Base-by-base conservation (phyloP, 805 yeast species). In the Zygotorulaspora florentina region DNA sequence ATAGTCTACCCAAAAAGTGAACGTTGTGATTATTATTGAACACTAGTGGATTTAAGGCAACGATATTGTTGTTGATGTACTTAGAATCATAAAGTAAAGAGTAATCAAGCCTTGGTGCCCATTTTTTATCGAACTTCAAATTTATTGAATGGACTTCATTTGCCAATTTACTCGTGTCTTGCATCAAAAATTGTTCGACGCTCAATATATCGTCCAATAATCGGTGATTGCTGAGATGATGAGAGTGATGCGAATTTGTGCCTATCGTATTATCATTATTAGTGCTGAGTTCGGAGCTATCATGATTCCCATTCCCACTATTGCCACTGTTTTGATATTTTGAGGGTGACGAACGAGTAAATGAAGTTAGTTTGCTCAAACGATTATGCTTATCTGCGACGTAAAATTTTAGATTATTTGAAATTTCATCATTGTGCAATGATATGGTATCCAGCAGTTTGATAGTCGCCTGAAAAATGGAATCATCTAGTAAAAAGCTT, bases 91-190 rank as follows among this genome's bases (percentile, higher is more conserved):
- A 80, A 31, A 89, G 70, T 46, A 90, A 70, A 0, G 96, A 84
- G 47, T 83, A 80, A 66, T 91, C 98, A 11, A 70, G 66, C 50
- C 83, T 75, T 3, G 96, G 89, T 45, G 86, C 82, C 97, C 97
- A 91, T 2, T 66, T 58, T 15, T 65, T 66, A 63, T 79, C 80
- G 57, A 85, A 86, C 42, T 74, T 75, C 46, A 82, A 68, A 61
- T 86, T 87, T 47, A 89, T 82, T 16, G 71, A 67, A 52, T 82
- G 81, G 34, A 91, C 75, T 53, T 83, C 83, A 10, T 70, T 61
- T 0, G 91, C 85, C 33, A 90, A 66, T 6, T 70, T 69, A 3
- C 75, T 70, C 13, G 80, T 58, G 53, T 80, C 77, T 27, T 77
- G 48, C 26, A 75, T 73, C 48, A 88, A 57, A 58, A 90, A 86